phyloP scores from a whole-genome alignment of 1,284 basidiomycete species.

The Anthracocystis panici-leucophaei region DNA sequence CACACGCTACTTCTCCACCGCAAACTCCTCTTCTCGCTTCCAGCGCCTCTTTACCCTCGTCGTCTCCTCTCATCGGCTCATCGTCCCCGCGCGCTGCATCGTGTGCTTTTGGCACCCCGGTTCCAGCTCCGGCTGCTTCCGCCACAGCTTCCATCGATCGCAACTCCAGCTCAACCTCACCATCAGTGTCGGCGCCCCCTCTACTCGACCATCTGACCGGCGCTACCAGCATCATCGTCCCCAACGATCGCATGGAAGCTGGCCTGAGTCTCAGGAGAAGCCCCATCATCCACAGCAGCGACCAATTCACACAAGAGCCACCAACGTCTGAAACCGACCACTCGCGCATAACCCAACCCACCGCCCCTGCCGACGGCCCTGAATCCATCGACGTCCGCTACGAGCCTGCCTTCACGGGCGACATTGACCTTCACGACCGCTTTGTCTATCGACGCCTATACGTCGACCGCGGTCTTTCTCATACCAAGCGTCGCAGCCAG shows the following conservation, averaged over 20 bases:
- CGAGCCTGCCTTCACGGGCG: constrained; percentile 25
- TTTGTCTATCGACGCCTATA: constrained; percentile 36
- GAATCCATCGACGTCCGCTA: constrained; percentile 16
- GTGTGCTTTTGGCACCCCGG: constrained; percentile 26
- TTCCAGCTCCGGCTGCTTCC: constrained; percentile 31
- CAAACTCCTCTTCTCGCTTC: constrained; percentile 26
- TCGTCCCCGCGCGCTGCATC: constrained; percentile 22
- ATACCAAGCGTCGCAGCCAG: constrained; percentile 42
- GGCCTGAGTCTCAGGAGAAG: constrained; percentile 42
- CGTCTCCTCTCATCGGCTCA: constrained; percentile 19
- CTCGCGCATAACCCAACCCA: constrained; percentile 1
- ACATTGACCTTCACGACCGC: constrained; percentile 27
- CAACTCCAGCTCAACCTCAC: not conserved
- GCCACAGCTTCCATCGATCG: constrained; percentile 8
- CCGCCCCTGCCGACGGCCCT: constrained; percentile 4
- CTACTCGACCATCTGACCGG: constrained; percentile 5
- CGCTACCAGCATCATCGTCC: constrained; percentile 29
- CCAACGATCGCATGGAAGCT: constrained; percentile 53
- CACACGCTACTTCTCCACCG: constrained; percentile 21
- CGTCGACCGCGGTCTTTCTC: constrained; percentile 30
- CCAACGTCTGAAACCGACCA: constrained; percentile 6
- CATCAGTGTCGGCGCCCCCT: constrained; percentile 18
- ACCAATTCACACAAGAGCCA: constrained; percentile 15
- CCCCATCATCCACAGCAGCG: constrained; percentile 15
- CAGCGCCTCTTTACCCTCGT: constrained; percentile 10